Percentiles rank a stretch among this genome's conserved stretches.
Conservation (phyloP, 1,284 basidiomycete species). For the Hymenochaete sp. region DNA sequence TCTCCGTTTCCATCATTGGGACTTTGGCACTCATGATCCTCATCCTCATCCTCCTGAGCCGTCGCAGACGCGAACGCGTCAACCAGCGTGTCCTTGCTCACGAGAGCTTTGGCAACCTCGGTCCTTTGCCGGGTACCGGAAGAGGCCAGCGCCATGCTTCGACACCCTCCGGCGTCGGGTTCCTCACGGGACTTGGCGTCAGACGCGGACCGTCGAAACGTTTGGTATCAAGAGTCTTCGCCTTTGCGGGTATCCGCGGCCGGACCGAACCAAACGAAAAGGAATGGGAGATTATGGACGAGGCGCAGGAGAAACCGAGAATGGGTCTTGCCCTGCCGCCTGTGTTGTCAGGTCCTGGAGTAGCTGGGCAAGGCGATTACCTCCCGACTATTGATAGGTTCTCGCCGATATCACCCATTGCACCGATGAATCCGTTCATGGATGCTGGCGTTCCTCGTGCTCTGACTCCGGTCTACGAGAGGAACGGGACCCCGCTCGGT, state of each 20-base stretch:
- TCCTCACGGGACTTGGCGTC: slow-evolving; percentile 4
- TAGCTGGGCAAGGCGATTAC: background rate
- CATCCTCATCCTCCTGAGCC: slow-evolving; percentile 4
- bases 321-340: too few species aligned
- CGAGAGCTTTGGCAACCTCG: slow-evolving; percentile 8
- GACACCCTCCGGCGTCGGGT: slow-evolving; percentile 7
- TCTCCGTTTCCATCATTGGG: slow-evolving; percentile 1
- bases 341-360: background rate
- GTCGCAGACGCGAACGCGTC: slow-evolving; percentile 1
- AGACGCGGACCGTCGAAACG: background rate
- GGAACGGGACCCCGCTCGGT: background rate
- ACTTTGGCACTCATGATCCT: slow-evolving; percentile 6
- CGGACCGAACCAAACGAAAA: background rate
- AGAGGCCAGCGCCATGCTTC: slow-evolving; percentile 3
- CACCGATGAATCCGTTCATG: background rate
- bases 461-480: too few species aligned
- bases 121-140: background rate
- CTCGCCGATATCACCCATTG: background rate
- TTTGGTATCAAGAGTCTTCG: background rate
- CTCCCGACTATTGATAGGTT: background rate
- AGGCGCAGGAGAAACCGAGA: background rate
- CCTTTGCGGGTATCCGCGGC: too few species aligned
- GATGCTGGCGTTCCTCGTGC: too few species aligned
- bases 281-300: background rate
- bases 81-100: slow-evolving; percentile 4